A percentile compares a stretch with the other conserved stretches of the same genome.
Evolutionary conservation across 2,329 filamentous ascomycete genomes (phyloP).

Genomic region (Colletotrichum melonis): DNA sequence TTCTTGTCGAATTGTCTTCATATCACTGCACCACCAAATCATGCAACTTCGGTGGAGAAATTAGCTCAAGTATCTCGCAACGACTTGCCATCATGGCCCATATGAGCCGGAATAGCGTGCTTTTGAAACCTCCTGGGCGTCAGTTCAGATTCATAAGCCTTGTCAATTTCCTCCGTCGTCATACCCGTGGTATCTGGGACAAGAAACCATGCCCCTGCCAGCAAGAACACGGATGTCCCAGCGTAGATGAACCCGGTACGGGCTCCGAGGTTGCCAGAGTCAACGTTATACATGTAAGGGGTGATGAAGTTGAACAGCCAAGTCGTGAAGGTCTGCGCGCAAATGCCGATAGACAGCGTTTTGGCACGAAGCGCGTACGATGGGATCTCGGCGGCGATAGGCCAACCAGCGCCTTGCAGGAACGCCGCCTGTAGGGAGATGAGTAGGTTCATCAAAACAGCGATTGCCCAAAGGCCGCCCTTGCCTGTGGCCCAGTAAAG

Average conservation of each 20-base stretch:
- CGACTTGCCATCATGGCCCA: no score
- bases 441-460: no score
- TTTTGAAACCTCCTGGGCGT: no score
- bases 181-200: constrained; percentile 3
- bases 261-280: background rate
- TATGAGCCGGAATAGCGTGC: no score
- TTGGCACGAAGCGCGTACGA: constrained; percentile 5
- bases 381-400: constrained; percentile 5
- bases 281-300: constrained; percentile 7
- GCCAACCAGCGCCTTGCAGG: background rate
- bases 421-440: background rate
- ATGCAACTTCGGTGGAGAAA: no score
- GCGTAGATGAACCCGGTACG: no score
- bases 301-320: constrained; percentile 9
- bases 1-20: no score
- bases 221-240: background rate
- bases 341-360: background rate
- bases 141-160: no score
- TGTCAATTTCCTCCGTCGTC: constrained; percentile 9
- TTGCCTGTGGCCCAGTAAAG: no score
- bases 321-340: constrained; percentile 7
- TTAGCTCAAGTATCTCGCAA: no score
- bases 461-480: no score
- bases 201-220: background rate
- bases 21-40: no score